Conservation (phyloP, 2,329 filamentous ascomycete species). For the Elsinoe ampelina region DNA sequence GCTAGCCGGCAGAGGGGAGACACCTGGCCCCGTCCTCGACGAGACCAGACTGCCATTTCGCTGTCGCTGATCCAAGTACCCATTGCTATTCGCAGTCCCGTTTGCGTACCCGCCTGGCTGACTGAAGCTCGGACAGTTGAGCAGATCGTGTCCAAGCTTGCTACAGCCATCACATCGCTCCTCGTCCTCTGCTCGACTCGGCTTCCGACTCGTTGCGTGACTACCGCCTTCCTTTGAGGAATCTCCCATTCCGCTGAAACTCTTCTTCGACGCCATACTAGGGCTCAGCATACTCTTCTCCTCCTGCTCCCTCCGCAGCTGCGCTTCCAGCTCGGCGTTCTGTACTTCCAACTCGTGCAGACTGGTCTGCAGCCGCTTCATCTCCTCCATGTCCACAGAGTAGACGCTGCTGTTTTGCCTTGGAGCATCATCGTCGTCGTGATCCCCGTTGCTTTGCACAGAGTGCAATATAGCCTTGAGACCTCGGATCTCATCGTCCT, state of each 20-base stretch:
- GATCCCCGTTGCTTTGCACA: slow-evolving; percentile 34
- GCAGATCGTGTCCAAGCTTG: slow-evolving; percentile 14
- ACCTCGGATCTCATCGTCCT: slow-evolving; percentile 93
- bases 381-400: slow-evolving; percentile 18
- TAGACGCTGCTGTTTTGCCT: slow-evolving; percentile 75
- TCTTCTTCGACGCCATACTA: slow-evolving; percentile 29
- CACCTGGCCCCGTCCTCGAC: background rate
- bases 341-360: slow-evolving; percentile 21
- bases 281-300: slow-evolving; percentile 42
- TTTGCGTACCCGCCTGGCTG: background rate
- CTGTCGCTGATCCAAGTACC: background rate
- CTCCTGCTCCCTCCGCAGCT: slow-evolving; percentile 31
- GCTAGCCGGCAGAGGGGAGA: slow-evolving; percentile 14
- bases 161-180: slow-evolving; percentile 15
- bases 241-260: background rate
- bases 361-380: slow-evolving; percentile 54
- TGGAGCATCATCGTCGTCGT: background rate
- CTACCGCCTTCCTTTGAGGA: background rate
- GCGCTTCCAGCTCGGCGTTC: slow-evolving; percentile 10
- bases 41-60: background rate
- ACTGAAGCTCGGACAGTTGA: slow-evolving; percentile 14
- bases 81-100: background rate
- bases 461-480: slow-evolving; percentile 98
- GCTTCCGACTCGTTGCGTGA: background rate
- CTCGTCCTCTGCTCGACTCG: background rate